Evolutionary conservation across 2,329 filamentous ascomycete species (phyloP).

Genomic region (Fusarium hostae): DNA sequence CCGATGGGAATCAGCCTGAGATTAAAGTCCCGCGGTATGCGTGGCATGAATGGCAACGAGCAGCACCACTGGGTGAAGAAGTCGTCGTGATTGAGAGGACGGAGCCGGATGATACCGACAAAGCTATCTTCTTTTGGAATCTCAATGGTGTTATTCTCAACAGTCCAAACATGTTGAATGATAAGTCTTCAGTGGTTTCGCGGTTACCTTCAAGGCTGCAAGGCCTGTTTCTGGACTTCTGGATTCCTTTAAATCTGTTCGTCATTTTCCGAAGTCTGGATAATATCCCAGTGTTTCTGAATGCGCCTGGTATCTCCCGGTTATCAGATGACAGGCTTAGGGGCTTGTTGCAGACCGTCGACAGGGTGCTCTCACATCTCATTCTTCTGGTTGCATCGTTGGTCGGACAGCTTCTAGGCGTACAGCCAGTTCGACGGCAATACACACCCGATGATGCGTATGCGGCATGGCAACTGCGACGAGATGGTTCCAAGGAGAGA

Average conservation of each 20-base stretch:
- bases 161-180: slow-evolving; percentile 17
- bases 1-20: slow-evolving; percentile 36
- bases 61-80: slow-evolving; percentile 48
- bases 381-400: neutral
- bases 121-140: slow-evolving; percentile 62
- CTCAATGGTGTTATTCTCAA: slow-evolving; percentile 56
- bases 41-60: slow-evolving; percentile 61
- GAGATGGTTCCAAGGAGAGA: fast-evolving
- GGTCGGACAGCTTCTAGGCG: neutral
- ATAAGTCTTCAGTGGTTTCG: neutral
- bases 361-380: neutral
- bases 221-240: slow-evolving; percentile 37
- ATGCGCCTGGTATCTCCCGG: neutral
- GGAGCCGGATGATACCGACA: slow-evolving; percentile 56
- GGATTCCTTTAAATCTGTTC: slow-evolving; percentile 47
- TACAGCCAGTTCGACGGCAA: neutral
- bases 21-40: slow-evolving; percentile 51
- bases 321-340: fast-evolving
- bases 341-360: neutral
- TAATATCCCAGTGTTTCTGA: slow-evolving; percentile 46
- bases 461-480: neutral
- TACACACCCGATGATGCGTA: slow-evolving; percentile 12
- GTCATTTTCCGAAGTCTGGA: slow-evolving; percentile 46
- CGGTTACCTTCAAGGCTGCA: slow-evolving; percentile 23
- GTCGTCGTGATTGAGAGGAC: slow-evolving; percentile 59